A percentile compares a stretch with the other conserved stretches of the same genome.
These are phyloP conservation scores for Bondarzewia mesenterica DNA, from an alignment of 1,284 basidiomycete genomes.

Conservation along the genomic window DNA sequence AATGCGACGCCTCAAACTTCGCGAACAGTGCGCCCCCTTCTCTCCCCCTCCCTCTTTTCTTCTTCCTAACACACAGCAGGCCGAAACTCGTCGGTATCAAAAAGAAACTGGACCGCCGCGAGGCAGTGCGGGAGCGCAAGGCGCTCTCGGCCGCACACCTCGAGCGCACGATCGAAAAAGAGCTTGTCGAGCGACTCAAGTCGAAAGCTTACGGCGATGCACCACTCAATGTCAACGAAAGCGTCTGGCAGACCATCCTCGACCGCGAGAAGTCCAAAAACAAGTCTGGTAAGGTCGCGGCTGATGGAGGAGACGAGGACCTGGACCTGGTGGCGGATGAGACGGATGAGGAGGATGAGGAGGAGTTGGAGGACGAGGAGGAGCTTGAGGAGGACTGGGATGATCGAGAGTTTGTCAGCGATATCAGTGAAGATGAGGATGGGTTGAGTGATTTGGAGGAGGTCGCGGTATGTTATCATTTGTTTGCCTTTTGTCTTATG, in stretches of 20 bases:
- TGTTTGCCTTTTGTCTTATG: background rate
- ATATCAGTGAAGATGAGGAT: conserved; percentile 63
- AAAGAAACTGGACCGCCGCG: conserved; percentile 96
- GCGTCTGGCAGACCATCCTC: conserved; percentile 88
- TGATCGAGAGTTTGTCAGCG: conserved; percentile 82
- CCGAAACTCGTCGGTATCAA: conserved; percentile 93
- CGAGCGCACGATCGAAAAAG: conserved; percentile 93
- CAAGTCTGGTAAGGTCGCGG: conserved; percentile 36
- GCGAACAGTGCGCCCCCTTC: conserved; percentile 68
- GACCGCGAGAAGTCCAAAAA: conserved; percentile 50
- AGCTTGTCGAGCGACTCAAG: conserved; percentile 91
- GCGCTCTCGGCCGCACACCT: conserved; percentile 91
- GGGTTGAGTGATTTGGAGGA: conserved; percentile 74
- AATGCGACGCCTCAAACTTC: conserved; percentile 86
- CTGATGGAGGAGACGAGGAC: conserved; percentile 39
- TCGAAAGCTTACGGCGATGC: conserved; percentile 97
- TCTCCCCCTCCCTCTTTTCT: conserved; percentile 1
- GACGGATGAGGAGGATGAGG: conserved; percentile 38
- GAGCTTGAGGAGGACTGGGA: conserved; percentile 59
- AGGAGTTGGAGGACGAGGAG: conserved; percentile 44
- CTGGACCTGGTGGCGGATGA: conserved; percentile 49
- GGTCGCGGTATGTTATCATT: conserved; percentile 32
- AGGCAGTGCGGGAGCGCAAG: conserved; percentile 89
- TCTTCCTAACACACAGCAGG: conserved; percentile 31
- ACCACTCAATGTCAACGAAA: conserved; percentile 97